Conservation (phyloP, 805 yeast species). For the Starmera quercuum region DNA sequence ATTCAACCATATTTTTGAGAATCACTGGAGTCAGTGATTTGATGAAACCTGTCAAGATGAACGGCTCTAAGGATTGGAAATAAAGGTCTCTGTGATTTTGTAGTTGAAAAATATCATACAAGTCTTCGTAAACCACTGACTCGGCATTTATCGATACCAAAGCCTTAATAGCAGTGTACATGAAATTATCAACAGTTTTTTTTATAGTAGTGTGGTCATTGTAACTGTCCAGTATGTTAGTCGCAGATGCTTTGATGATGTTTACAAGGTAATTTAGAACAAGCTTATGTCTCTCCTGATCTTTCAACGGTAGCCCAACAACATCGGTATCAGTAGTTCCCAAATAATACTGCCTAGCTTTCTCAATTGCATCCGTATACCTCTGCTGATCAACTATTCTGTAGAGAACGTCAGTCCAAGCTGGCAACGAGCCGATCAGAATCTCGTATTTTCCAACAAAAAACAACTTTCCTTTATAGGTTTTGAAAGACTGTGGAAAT, state of each 20-base stretch:
- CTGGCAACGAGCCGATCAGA: slow-evolving; percentile 48
- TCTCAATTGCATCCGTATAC: slow-evolving; percentile 48
- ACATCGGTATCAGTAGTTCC: slow-evolving; percentile 42
- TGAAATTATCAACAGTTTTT: slow-evolving; percentile 22
- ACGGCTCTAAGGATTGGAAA: slow-evolving; percentile 45
- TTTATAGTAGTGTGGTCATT: slow-evolving; percentile 6
- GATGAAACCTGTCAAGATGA: slow-evolving; percentile 40
- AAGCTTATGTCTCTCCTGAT: slow-evolving; percentile 33
- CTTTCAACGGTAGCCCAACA: slow-evolving; percentile 48
- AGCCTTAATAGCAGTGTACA: slow-evolving; percentile 32
- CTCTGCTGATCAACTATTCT: slow-evolving; percentile 38
- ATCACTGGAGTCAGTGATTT: slow-evolving; percentile 52
- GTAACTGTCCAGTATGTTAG: slow-evolving; percentile 11
- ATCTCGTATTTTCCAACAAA: slow-evolving; percentile 46
- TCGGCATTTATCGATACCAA: slow-evolving; percentile 29
- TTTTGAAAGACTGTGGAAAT: slow-evolving; percentile 21
- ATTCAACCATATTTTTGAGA: slow-evolving; percentile 51
- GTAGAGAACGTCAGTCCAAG: slow-evolving; percentile 63
- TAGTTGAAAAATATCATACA: slow-evolving; percentile 35
- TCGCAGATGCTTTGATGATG: slow-evolving; percentile 33
- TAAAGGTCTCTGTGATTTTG: slow-evolving; percentile 27
- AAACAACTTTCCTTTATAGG: slow-evolving; percentile 40
- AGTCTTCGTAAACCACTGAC: slow-evolving; percentile 31
- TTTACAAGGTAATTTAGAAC: slow-evolving; percentile 50
- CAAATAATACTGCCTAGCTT: slow-evolving; percentile 44